Evolutionary conservation across 306 rosid genomes (phyloP).

Genomic region (Malus fusca): DNA sequence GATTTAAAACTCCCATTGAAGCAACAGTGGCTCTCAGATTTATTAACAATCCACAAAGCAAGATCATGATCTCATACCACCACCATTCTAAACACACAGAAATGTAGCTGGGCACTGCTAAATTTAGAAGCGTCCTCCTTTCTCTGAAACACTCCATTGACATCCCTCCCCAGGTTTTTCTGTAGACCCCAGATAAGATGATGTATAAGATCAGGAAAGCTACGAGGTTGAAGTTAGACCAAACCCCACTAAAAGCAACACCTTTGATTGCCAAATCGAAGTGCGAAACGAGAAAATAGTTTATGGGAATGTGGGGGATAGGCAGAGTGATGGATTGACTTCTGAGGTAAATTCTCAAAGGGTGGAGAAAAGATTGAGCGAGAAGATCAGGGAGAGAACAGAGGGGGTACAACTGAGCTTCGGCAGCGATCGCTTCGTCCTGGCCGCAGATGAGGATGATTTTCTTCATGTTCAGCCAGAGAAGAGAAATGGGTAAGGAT

Average conservation of each 20-base stretch:
- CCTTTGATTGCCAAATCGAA: conserved; percentile 61
- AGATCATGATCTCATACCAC: conserved; percentile 96
- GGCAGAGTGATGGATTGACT: conserved; percentile 82
- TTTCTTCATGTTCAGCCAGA: conserved; percentile 68
- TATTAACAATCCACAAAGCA: conserved; percentile 53
- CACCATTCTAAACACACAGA: conserved; percentile 56
- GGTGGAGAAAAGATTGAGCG: conserved; percentile 72
- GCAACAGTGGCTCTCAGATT: conserved; percentile 72
- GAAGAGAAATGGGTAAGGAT: conserved; percentile 64
- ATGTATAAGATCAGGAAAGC: conserved; percentile 48
- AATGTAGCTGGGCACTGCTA: too few species aligned
- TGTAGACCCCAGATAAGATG: conserved; percentile 39
- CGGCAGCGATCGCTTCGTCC: conserved; percentile 42
- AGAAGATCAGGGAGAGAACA: conserved; percentile 81
- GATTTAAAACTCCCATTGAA: conserved; percentile 86
- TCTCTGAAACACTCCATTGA: conserved; percentile 39
- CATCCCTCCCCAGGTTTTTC: conserved; percentile 63
- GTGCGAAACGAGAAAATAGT: conserved; percentile 44
- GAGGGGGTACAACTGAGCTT: conserved; percentile 64
- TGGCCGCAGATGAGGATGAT: conserved; percentile 57
- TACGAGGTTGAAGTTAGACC: conserved; percentile 65
- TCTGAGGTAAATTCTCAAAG: conserved; percentile 73
- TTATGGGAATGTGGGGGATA: conserved; percentile 67
- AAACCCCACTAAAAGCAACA: conserved; percentile 68
- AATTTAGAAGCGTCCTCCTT: too few species aligned